Percentiles rank a stretch among this genome's conserved stretches.
These are phyloP conservation scores for Trametes pubescens DNA, from an alignment of 1,284 basidiomycete genomes.

Conservation along the genomic window DNA sequence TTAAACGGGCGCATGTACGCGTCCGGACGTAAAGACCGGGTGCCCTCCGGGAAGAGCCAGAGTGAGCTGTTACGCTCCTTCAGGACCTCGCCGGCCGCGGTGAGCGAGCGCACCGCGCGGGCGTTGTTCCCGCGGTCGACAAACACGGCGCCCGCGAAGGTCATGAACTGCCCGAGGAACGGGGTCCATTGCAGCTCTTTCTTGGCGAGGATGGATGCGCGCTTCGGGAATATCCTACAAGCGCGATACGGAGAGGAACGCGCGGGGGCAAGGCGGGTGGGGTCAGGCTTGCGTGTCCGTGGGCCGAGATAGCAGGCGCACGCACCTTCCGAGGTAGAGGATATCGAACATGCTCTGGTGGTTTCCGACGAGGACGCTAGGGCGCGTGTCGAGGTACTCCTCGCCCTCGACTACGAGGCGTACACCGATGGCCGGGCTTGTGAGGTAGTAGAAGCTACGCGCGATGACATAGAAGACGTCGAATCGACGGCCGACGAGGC, in stretches of 20 bases:
- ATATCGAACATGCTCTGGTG: constrained; percentile 96
- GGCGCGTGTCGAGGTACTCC: constrained; percentile 75
- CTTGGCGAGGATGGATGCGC: constrained; percentile 93
- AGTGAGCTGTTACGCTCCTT: constrained; percentile 78
- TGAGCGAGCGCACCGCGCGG: constrained; percentile 80
- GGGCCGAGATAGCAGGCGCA: constrained; percentile 9
- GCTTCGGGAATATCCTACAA: constrained; percentile 82
- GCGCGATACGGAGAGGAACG: neutral
- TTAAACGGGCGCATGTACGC: constrained; percentile 89
- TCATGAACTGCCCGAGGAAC: constrained; percentile 91
- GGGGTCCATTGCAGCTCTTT: constrained; percentile 90
- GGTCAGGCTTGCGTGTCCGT: constrained; percentile 6
- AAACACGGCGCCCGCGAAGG: constrained; percentile 92
- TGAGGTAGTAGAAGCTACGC: constrained; percentile 82
- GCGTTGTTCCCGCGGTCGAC: constrained; percentile 88
- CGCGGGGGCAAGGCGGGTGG: neutral
- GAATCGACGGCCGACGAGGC: constrained; percentile 75
- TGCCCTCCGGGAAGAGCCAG: constrained; percentile 95
- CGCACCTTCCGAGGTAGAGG: constrained; percentile 82
- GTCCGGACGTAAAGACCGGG: constrained; percentile 75
- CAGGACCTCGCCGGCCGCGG: constrained; percentile 84
- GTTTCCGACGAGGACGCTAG: constrained; percentile 87
- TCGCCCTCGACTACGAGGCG: constrained; percentile 86
- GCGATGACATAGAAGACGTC: constrained; percentile 92
- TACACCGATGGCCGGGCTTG: constrained; percentile 74